Conservation (phyloP, 2,329 filamentous ascomycete genomes). For the Knoxdaviesia proteae region DNA sequence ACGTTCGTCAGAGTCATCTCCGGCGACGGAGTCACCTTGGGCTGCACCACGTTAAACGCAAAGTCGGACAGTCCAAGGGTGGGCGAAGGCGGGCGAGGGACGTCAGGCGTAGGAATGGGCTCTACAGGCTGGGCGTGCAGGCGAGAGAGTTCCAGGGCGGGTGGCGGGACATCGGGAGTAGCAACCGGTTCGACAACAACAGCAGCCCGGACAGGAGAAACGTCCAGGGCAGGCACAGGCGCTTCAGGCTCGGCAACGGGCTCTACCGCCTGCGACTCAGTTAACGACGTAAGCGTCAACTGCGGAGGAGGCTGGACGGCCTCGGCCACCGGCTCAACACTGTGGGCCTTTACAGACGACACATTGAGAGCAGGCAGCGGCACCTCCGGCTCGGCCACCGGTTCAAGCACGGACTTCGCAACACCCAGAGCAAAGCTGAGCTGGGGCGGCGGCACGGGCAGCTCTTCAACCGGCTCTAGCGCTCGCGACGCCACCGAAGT, state of each 20-base stretch:
- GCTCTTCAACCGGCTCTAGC: neutral
- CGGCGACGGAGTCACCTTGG: constrained; percentile 22
- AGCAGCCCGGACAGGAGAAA: constrained; percentile 1
- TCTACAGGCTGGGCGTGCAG: constrained; percentile 16
- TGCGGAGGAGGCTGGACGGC: constrained; percentile 4
- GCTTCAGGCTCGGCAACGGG: constrained; percentile 11
- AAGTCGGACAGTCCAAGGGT: constrained; percentile 10
- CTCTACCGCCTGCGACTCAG: constrained; percentile 8
- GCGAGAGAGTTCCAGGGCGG: constrained; percentile 11
- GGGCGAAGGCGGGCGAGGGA: constrained; percentile 3
- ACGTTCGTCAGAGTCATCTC: too few species aligned
- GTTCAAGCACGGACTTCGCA: constrained; percentile 1
- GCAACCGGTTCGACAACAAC: constrained; percentile 13
- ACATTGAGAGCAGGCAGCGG: constrained; percentile 9
- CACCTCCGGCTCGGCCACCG: constrained; percentile 10
- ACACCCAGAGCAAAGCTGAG: too few species aligned
- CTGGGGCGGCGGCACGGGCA: neutral
- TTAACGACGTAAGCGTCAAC: constrained; percentile 8
- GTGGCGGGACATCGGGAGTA: constrained; percentile 7
- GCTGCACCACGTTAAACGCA: constrained; percentile 23
- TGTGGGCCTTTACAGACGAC: constrained; percentile 10
- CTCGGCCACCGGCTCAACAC: constrained; percentile 12
- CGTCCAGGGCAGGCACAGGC: neutral
- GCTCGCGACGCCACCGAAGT: neutral
- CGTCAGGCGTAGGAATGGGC: constrained; percentile 11